Conservation (phyloP, 441 rosid genomes). For the Hura crepitans region DNA sequence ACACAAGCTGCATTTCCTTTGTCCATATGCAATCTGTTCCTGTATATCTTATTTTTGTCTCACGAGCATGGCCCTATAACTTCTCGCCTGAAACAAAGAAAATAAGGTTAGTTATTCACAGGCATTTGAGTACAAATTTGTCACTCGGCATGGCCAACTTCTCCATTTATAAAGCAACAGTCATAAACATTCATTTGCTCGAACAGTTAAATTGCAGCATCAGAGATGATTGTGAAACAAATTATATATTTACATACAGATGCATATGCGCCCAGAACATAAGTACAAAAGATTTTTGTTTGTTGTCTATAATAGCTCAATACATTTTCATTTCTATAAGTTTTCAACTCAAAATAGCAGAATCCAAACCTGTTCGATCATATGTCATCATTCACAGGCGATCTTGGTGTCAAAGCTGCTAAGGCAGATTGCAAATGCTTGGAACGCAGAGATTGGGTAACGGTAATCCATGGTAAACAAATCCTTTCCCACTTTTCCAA, state of each 20-base stretch:
- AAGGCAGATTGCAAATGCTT: slow-evolving; percentile 90
- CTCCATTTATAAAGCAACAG: not conserved
- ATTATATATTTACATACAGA: too few relatives aligned
- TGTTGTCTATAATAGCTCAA: not conserved
- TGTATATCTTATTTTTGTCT: not conserved
- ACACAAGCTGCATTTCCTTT: not conserved
- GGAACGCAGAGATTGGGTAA: slow-evolving; percentile 95
- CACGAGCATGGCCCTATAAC: not conserved
- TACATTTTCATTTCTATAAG: not conserved
- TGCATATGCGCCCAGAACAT: not conserved
- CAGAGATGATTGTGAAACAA: too few relatives aligned
- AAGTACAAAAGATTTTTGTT: not conserved
- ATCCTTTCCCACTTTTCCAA: slow-evolving; percentile 96
- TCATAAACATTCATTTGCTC: not conserved
- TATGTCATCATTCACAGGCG: slow-evolving; percentile 70
- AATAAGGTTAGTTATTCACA: not conserved
- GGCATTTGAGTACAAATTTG: not conserved
- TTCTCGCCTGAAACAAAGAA: slow-evolving; percentile 2
- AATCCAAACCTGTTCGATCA: slow-evolving; percentile 10
- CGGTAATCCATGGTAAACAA: slow-evolving; percentile 95
- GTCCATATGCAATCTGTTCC: not conserved
- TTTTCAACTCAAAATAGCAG: not conserved
- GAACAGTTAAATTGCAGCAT: too few relatives aligned
- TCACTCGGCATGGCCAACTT: not conserved
- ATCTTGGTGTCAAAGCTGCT: slow-evolving; percentile 98